Evolutionary conservation across 2,329 filamentous ascomycete genomes (phyloP), one percentile per base, ranked within the genome.

Genomic region (Akanthomyces lecanii): DNA sequence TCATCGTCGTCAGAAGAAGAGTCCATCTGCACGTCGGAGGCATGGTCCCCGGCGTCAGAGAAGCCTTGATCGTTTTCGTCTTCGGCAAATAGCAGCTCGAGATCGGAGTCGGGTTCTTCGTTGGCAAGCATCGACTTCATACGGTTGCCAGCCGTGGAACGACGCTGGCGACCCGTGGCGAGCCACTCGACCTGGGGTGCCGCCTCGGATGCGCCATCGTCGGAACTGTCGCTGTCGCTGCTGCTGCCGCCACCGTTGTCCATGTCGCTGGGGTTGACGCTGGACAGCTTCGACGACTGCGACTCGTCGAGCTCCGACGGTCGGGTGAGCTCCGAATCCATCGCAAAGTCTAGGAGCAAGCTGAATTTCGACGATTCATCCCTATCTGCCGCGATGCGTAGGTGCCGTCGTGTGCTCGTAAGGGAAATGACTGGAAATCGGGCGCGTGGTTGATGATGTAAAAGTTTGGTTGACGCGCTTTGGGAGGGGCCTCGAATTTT

Each of bases 1-100:
- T 96, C 91, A 55, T 95, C 91, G 53, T 92, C 89, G 66, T 91
- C 90, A 0, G 87, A 91, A 0, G 91, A 96, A 16, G 90, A 93
- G 70, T 96, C 92, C 79, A 97, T 89, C 53, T 91, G 88, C 68
- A 91, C 87, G 72, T 97, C 94, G 1, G 89, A 91, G 2, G 79
- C 85, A 61, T 84, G 84, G 12, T 82, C 83, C 52, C 85, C 88
- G 7, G 82, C 85, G 69, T 92, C 89, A 61, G 85, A 87, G 75
- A 93, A 89, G 65, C 89, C 83, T 63, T 80, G 80, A 69, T 90
- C 87, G 64, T 89, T 81, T 63, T 85, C 90, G 64, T 89, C 86
- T 72, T 91, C 88, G 66, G 87, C 86, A 69, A 92, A 92, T n/a
- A 92, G 81, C 2, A 91, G 79, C 68, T 90, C 87, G n/a, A 91